A percentile compares a stretch with the other conserved stretches of the same genome.
Conservation (phyloP, 2,329 filamentous ascomycete genomes). For the Colletotrichum falcatum region DNA sequence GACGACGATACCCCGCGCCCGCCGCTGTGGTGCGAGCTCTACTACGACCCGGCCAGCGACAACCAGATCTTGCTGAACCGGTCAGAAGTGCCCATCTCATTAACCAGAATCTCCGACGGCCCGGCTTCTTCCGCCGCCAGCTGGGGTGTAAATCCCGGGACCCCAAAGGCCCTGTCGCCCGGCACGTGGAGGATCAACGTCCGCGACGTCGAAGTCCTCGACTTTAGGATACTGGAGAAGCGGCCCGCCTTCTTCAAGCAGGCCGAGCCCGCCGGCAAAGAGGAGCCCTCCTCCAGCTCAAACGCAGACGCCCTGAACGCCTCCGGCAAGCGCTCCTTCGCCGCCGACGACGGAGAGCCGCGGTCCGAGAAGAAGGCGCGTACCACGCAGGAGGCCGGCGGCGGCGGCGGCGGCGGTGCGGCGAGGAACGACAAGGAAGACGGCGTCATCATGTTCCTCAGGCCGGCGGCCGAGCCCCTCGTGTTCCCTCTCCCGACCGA, state of each 20-base stretch:
- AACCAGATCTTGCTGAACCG: conserved; percentile 68
- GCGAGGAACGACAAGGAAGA: conserved; percentile 53
- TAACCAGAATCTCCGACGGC: conserved; percentile 59
- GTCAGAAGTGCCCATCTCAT: conserved; percentile 65
- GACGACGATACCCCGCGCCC: conserved; percentile 58
- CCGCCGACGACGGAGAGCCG: conserved; percentile 56
- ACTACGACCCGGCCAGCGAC: conserved; percentile 70
- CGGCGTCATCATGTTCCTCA: conserved; percentile 67
- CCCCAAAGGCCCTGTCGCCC: conserved; percentile 61
- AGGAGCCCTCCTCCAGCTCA: conserved; percentile 43
- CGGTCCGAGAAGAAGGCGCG: conserved; percentile 58
- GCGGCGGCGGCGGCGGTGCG: too few relatives aligned
- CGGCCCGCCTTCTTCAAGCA: conserved; percentile 57
- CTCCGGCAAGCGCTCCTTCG: conserved; percentile 64
- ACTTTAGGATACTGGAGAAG: conserved; percentile 70
- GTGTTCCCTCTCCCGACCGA: conserved; percentile 64
- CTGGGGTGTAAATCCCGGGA: conserved; percentile 56
- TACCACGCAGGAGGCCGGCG: conserved; percentile 48
- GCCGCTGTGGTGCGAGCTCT: conserved; percentile 69
- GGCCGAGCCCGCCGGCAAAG: conserved; percentile 41
- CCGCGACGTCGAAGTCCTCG: conserved; percentile 61
- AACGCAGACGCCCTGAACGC: conserved; percentile 55
- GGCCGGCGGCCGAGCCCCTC: conserved; percentile 61
- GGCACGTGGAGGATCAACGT: conserved; percentile 70
- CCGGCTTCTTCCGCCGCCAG: conserved; percentile 49